A percentile compares a stretch with the other conserved stretches of the same genome.
Conservation (phyloP, 257 asterid genomes). For the Plantago major region DNA sequence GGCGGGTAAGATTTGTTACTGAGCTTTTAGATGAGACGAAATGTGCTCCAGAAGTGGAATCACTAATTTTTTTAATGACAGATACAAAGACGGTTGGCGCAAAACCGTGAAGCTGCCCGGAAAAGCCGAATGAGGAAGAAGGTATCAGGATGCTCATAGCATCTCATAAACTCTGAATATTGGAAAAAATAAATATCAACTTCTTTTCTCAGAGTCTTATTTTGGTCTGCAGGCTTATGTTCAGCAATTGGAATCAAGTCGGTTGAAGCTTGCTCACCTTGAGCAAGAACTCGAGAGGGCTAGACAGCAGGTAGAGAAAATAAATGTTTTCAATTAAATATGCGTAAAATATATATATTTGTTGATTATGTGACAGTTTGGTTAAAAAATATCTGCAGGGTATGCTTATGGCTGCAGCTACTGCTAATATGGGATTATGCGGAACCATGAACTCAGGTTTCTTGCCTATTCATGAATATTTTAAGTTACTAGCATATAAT, state of each 20-base stretch:
- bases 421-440: slow-evolving; percentile 40
- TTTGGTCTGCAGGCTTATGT: slow-evolving; percentile 64
- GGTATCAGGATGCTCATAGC: slow-evolving; percentile 29
- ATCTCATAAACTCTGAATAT: background rate
- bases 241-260: slow-evolving; percentile 80
- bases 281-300: slow-evolving; percentile 86
- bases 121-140: slow-evolving; percentile 90
- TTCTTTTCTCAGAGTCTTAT: background rate
- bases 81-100: slow-evolving; percentile 81
- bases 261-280: slow-evolving; percentile 82
- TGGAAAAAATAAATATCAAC: background rate
- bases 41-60: background rate
- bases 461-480: background rate
- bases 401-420: slow-evolving; percentile 43
- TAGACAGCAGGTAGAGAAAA: slow-evolving; percentile 54
- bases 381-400: slow-evolving; percentile 40
- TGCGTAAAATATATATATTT: background rate
- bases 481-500: background rate
- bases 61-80: slow-evolving; percentile 17
- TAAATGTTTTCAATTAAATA: background rate
- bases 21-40: no score
- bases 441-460: slow-evolving; percentile 57
- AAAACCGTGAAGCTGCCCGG: slow-evolving; percentile 92
- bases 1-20: no score
- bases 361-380: background rate